Conservation (phyloP, 2,329 filamentous ascomycete species). For the Clathrospora elynae region DNA sequence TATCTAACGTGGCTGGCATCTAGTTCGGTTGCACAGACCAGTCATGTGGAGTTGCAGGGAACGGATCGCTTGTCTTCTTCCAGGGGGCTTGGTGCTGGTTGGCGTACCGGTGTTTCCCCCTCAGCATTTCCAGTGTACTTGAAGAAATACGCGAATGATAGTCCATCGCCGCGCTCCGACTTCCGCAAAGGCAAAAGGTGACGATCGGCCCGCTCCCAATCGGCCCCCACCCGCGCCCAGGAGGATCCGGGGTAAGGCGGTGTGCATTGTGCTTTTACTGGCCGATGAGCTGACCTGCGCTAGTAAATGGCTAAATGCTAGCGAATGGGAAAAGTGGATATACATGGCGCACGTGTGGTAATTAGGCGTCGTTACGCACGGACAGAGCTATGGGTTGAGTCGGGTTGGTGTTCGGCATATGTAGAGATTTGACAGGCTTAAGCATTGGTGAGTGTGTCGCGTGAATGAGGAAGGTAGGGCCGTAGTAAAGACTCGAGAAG, state of each 20-base stretch:
- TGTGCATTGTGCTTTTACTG: constrained; percentile 22
- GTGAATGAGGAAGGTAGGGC: too few relatives aligned
- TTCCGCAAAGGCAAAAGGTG: constrained; percentile 4
- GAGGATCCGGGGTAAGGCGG: constrained; percentile 33
- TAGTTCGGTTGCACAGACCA: too few relatives aligned
- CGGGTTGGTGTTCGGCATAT: neutral
- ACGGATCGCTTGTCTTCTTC: too few relatives aligned
- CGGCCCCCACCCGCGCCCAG: constrained; percentile 7
- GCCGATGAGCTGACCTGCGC: constrained; percentile 10
- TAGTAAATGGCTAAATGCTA: constrained; percentile 9
- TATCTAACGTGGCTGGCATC: too few relatives aligned
- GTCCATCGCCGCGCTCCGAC: constrained; percentile 7
- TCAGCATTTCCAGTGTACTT: too few relatives aligned
- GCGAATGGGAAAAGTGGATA: constrained; percentile 17
- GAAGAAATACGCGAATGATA: too few relatives aligned
- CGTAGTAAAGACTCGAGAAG: too few relatives aligned
- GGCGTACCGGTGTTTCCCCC: too few relatives aligned
- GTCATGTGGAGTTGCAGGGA: too few relatives aligned
- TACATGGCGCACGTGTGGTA: too few relatives aligned
- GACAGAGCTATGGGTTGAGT: constrained; percentile 16
- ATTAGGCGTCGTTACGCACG: constrained; percentile 16
- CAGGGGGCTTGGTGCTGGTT: too few relatives aligned
- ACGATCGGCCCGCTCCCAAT: constrained; percentile 11
- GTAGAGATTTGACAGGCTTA: neutral
- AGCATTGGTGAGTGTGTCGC: too few relatives aligned